phyloP scores from a whole-genome alignment of 2,329 filamentous ascomycete genomes.

The Alternaria atra region DNA sequence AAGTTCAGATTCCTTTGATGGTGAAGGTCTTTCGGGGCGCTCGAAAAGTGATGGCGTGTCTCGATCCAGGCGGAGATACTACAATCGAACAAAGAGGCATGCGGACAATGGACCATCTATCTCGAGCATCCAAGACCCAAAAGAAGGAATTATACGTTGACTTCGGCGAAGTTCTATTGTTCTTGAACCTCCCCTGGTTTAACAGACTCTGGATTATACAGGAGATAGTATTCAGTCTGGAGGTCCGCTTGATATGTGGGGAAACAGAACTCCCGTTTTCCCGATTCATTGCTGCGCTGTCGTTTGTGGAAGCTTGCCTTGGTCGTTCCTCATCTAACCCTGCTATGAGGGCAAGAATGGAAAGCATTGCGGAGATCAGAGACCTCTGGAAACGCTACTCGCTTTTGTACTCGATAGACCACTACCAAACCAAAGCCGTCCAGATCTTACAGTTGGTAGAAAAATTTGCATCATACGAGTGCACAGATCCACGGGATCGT shows the following conservation, averaged over 20 bases:
- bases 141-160: accelerated
- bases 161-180: not conserved
- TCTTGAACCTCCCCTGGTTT: not conserved
- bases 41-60: not conserved
- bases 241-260: not conserved
- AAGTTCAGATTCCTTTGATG: conserved; percentile 27
- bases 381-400: not conserved
- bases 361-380: not conserved
- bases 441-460: not conserved
- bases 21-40: not conserved
- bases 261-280: not conserved
- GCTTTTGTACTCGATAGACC: not conserved
- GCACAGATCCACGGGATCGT: not conserved
- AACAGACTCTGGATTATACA: not conserved
- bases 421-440: too few relatives aligned
- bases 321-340: too few relatives aligned
- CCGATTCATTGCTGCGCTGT: not conserved
- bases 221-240: not conserved
- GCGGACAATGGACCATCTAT: not conserved
- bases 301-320: not conserved
- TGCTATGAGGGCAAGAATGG: not conserved
- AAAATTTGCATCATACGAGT: not conserved
- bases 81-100: not conserved
- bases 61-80: not conserved
- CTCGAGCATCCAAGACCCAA: not conserved